Base-by-base conservation (phyloP, 768 basidiomycete genomes). In the Tricholoma flavovirens region DNA sequence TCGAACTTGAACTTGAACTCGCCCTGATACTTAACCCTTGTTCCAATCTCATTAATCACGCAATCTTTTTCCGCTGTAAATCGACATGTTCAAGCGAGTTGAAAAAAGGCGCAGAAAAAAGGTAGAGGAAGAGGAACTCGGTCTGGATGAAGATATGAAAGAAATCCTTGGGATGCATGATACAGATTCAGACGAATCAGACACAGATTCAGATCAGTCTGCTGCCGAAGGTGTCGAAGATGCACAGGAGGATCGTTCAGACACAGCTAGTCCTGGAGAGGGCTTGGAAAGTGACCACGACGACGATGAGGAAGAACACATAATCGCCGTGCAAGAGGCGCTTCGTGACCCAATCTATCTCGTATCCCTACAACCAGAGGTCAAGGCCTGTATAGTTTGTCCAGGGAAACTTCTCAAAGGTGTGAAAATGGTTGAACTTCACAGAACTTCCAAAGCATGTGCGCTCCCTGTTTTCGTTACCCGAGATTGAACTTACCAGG, bases 111-210 rank as follows among this genome's bases (percentile, higher is more conserved):
- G 77, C 22, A 76, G 76, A 62, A 84, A 78, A 62, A 78, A 75
- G 57, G 76, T 84, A 62, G 75, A 84, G 60, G 86, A 87, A 58
- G 84, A 86, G 66, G 79, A 82, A 51, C 73, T 83, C 21, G 83
- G 81, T 0, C 59, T 84, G 8, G 80, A 84, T 52, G 76, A 74
- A 35, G 81, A 81, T 22, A 70, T 73, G 69, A 84, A 75, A 64
- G 78, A 77, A 53, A 65, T 80, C 19, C 69, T 86, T 11, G 88
- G 87, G 22, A 65, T 90, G 59, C 76, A 88, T 40, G 85, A 90
- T 60, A 87, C 87, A 0, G 86, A 90, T 67, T 87, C 87, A 29
- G 86, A 87, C 48, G 88, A 88, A 70, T 85, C 84, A 11, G 77
- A 78, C 11, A 82, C 83, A 8, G 74, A 73, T 53, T 77, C 77